Percentiles rank a stretch among this genome's conserved stretches.
These are phyloP conservation scores for Brassica carinata DNA, from an alignment of 345 rosid species.

Conservation along the genomic window DNA sequence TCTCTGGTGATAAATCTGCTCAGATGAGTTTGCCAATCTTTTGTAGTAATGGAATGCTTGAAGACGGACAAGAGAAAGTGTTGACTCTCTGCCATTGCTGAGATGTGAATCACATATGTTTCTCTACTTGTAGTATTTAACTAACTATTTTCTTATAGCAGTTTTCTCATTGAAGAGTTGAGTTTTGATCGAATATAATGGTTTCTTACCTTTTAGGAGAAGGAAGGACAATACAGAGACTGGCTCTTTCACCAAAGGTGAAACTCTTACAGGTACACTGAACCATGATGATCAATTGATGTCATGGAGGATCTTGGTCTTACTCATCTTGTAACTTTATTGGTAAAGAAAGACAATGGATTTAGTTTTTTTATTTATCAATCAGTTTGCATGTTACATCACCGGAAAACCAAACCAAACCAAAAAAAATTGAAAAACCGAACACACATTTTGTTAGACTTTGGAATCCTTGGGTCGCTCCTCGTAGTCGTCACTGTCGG, in stretches of 20 bases:
- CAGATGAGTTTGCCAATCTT: conserved; percentile 46
- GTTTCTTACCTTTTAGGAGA: background rate
- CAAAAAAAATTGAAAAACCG: background rate
- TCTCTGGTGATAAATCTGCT: conserved; percentile 61
- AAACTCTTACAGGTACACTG: background rate
- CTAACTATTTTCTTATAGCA: background rate
- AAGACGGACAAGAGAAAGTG: background rate
- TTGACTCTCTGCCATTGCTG: background rate
- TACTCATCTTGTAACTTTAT: background rate
- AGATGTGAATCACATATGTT: background rate
- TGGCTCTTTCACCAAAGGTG: background rate
- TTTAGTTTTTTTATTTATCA: conserved; percentile 36
- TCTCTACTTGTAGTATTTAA: no score
- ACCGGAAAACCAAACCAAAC: conserved; percentile 15
- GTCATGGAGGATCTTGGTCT: background rate
- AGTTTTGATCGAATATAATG: no score
- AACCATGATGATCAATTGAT: background rate
- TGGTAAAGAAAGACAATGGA: conserved; percentile 26
- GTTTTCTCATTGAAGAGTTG: background rate
- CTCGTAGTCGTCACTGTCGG: conserved; percentile 34
- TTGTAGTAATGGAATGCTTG: conserved; percentile 23
- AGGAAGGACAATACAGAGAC: no score
- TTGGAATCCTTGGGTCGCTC: conserved; percentile 38
- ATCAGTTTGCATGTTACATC: conserved; percentile 41
- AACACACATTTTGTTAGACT: conserved; percentile 48